These are phyloP conservation scores for Paramyrothecium roridum DNA, from an alignment of 2,329 filamentous ascomycete species.

Conservation along the genomic window DNA sequence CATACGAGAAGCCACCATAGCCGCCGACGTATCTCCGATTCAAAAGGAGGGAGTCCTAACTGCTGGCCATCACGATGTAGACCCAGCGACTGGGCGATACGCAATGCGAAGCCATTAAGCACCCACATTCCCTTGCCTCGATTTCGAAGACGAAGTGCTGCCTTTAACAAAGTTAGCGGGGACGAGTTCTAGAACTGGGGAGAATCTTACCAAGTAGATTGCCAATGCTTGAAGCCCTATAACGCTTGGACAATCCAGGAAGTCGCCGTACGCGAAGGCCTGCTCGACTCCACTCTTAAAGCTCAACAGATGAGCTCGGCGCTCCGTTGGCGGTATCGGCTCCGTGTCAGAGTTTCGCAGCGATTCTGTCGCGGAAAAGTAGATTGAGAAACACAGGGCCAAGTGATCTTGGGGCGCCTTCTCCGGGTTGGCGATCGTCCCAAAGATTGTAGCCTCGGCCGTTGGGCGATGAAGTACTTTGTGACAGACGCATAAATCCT, in stretches of 20 bases:
- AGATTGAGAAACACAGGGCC: conserved; percentile 45
- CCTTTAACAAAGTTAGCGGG: conserved; percentile 9
- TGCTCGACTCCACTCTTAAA: conserved; percentile 33
- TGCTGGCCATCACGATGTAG: conserved; percentile 43
- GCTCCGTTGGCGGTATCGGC: conserved; percentile 15
- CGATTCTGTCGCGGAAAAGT: conserved; percentile 42
- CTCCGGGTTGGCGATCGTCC: conserved; percentile 22
- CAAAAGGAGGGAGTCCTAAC: conserved; percentile 32
- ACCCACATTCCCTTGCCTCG: conserved; percentile 33
- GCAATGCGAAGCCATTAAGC: conserved; percentile 40
- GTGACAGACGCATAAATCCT: conserved; percentile 19
- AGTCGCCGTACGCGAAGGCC: conserved; percentile 32
- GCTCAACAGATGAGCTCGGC: conserved; percentile 15
- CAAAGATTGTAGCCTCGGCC: conserved; percentile 27
- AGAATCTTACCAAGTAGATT: conserved; percentile 30
- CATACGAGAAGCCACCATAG: conserved; percentile 52
- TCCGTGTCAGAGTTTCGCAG: conserved; percentile 33
- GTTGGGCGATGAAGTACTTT: conserved; percentile 25
- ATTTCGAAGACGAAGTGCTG: conserved; percentile 26
- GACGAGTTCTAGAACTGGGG: too few species aligned
- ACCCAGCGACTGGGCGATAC: conserved; percentile 51
- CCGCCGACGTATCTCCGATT: conserved; percentile 52
- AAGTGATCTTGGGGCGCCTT: conserved; percentile 19
- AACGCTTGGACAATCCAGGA: conserved; percentile 35
- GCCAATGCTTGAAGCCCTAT: conserved; percentile 29